phyloP scores from a whole-genome alignment of 2,329 filamentous ascomycete species.

The Rhynchosporium agropyri region DNA sequence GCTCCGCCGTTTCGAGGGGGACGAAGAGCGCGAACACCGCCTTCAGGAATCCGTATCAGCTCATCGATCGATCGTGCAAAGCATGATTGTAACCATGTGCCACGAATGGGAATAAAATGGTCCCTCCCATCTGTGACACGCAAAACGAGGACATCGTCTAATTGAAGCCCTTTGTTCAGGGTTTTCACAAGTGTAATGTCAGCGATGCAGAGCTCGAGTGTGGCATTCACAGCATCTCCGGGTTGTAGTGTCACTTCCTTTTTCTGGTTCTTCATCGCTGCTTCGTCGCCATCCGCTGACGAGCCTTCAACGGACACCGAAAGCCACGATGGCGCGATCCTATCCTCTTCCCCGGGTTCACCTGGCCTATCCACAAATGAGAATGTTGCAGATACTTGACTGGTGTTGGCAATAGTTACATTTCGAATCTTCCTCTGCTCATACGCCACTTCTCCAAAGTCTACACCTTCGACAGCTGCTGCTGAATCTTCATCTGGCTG shows the following conservation, averaged over 20 bases:
- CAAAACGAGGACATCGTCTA: constrained; percentile 89
- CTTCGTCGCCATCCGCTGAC: constrained; percentile 44
- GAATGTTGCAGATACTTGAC: constrained; percentile 77
- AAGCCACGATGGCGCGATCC: constrained; percentile 66
- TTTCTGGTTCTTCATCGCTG: constrained; percentile 28
- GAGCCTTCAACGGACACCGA: constrained; percentile 64
- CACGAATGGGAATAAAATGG: constrained; percentile 84
- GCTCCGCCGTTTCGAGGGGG: constrained; percentile 27
- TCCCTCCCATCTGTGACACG: constrained; percentile 83
- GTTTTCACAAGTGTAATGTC: constrained; percentile 64
- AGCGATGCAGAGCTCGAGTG: constrained; percentile 68
- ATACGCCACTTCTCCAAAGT: constrained; percentile 78
- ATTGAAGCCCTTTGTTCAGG: constrained; percentile 69
- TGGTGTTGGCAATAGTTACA: constrained; percentile 90
- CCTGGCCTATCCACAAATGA: constrained; percentile 77
- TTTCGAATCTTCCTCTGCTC: constrained; percentile 65
- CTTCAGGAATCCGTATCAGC: constrained; percentile 82
- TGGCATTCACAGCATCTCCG: constrained; percentile 76
- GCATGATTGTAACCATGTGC: constrained; percentile 76
- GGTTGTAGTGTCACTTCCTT: constrained; percentile 70
- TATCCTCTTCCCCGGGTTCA: constrained; percentile 52
- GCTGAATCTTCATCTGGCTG: constrained; percentile 27
- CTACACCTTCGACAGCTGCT: constrained; percentile 57
- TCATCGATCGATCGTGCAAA: constrained; percentile 88
- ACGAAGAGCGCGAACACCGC: constrained; percentile 66